phyloP scores from a whole-genome alignment of 257 asterid species.

The Forsythia viridissima region DNA sequence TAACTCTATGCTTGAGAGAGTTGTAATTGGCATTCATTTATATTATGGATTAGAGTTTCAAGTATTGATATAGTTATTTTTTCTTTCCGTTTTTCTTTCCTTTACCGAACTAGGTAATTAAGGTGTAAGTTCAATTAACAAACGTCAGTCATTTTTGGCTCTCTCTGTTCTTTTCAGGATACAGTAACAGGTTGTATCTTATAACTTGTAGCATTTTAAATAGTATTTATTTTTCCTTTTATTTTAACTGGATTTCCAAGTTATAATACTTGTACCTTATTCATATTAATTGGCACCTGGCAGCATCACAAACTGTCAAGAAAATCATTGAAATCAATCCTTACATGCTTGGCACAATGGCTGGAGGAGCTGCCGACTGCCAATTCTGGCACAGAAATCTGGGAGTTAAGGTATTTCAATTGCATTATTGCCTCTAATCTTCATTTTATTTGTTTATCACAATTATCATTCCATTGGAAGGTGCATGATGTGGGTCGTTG shows the following conservation, averaged over 20 bases:
- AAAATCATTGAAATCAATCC: slow-evolving; percentile 90
- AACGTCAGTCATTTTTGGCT: neutral
- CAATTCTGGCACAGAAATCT: slow-evolving; percentile 93
- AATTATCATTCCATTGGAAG: neutral
- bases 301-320: slow-evolving; percentile 92
- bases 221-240: neutral
- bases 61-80: neutral
- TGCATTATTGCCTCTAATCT: slow-evolving; percentile 3
- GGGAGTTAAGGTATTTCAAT: slow-evolving; percentile 64
- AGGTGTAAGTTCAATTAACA: neutral
- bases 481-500: neutral
- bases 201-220: neutral
- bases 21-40: neutral
- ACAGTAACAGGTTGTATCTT: neutral
- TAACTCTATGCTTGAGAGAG: neutral
- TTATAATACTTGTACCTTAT: neutral
- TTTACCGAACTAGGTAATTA: neutral
- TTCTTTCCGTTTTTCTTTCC: neutral
- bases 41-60: neutral
- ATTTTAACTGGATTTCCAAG: neutral
- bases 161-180: neutral
- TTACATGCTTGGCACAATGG: slow-evolving; percentile 97
- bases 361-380: slow-evolving; percentile 98
- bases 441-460: neutral
- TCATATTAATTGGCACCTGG: slow-evolving; percentile 7